phyloP scores from a whole-genome alignment of 164 flowering plant species.

The Malania oleifera region DNA sequence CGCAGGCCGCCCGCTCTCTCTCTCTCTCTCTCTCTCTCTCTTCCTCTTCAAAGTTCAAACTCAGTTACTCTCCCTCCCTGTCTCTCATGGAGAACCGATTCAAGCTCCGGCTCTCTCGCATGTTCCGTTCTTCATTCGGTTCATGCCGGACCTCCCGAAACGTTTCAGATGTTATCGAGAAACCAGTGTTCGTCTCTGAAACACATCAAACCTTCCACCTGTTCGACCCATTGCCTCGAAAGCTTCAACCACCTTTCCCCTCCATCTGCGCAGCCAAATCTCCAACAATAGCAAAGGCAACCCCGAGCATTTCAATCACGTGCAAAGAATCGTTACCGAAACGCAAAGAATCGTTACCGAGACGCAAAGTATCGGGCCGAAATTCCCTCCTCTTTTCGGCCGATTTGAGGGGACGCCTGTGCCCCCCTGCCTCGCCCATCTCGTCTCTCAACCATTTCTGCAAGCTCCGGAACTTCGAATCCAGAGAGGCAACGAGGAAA shows the following conservation, averaged over 20 bases:
- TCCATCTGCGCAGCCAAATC: conserved; percentile 32
- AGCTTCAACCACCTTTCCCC: conserved; percentile 29
- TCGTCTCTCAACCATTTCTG: conserved; percentile 22
- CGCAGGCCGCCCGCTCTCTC: neutral
- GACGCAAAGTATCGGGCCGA: conserved; percentile 21
- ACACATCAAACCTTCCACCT: conserved; percentile 15
- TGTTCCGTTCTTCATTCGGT: conserved; percentile 49
- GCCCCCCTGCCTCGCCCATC: conserved; percentile 45
- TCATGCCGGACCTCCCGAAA: conserved; percentile 49
- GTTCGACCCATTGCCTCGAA: conserved; percentile 23
- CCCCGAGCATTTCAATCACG: conserved; percentile 8
- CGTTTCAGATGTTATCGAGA: conserved; percentile 35
- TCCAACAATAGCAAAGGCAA: neutral
- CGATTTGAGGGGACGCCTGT: conserved; percentile 21
- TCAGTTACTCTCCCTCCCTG: conserved; percentile 3
- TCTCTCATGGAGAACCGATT: conserved; percentile 47
- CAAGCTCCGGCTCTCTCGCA: conserved; percentile 46
- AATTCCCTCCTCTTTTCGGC: conserved; percentile 13
- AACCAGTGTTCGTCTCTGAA: conserved; percentile 27
- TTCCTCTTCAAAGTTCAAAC: too few relatives aligned
- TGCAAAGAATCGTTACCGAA: conserved; percentile 17
- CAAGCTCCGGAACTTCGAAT: neutral
- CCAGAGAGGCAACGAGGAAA: conserved; percentile 3
- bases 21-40: neutral
- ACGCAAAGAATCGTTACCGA: conserved; percentile 18